phyloP scores from a whole-genome alignment of 164 flowering plant genomes.

The Nelumbo lutea region DNA sequence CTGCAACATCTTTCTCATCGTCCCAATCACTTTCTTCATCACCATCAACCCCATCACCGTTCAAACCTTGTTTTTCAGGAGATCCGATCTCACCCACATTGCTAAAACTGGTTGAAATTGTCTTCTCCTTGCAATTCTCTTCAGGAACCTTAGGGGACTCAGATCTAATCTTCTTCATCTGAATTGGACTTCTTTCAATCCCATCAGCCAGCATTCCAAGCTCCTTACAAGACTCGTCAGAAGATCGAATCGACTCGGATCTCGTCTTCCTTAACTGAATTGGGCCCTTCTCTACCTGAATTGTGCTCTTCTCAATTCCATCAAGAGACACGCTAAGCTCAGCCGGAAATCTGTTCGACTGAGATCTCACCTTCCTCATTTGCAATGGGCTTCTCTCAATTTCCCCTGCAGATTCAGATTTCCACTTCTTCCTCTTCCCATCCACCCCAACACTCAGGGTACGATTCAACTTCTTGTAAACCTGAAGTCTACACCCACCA shows the following conservation, averaged over 20 bases:
- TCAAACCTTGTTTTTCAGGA: slow-evolving; percentile 6
- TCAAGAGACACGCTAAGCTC: slow-evolving; percentile 21
- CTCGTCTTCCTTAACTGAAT: slow-evolving; percentile 16
- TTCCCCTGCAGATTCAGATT: slow-evolving; percentile 27
- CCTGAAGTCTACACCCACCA: background rate
- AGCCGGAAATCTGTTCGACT: slow-evolving; percentile 3
- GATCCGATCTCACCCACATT: slow-evolving; percentile 23
- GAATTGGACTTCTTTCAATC: slow-evolving; percentile 23
- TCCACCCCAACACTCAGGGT: slow-evolving; percentile 10
- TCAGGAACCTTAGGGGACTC: slow-evolving; percentile 14
- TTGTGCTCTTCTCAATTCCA: slow-evolving; percentile 19
- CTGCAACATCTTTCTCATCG: slow-evolving; percentile 24
- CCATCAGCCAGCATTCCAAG: background rate
- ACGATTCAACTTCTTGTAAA: slow-evolving; percentile 10
- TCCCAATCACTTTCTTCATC: slow-evolving; percentile 6
- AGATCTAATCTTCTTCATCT: slow-evolving; percentile 19
- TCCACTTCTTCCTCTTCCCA: slow-evolving; percentile 57
- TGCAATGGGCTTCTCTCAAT: slow-evolving; percentile 27
- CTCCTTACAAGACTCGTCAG: background rate
- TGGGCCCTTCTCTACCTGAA: slow-evolving; percentile 24
- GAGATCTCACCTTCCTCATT: slow-evolving; percentile 21
- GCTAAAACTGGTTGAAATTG: slow-evolving; percentile 18
- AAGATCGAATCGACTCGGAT: background rate
- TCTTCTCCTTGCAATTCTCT: slow-evolving; percentile 37
- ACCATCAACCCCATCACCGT: slow-evolving; percentile 14